A percentile compares a stretch with the other conserved stretches of the same genome.
Conservation (phyloP, 345 rosid species). For the Pistacia vera region DNA sequence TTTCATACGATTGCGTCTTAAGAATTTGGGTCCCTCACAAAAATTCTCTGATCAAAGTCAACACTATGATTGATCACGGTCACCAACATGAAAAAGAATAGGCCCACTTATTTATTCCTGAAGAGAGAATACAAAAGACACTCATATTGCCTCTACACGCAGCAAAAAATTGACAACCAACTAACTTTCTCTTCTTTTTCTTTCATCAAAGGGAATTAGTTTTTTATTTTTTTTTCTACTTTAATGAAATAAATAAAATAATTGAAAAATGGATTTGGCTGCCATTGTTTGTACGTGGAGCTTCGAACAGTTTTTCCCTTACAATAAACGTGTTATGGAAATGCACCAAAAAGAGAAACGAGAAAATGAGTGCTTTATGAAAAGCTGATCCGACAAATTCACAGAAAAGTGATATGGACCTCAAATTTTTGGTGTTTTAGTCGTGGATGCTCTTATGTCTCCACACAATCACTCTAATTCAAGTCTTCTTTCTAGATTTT, state of each 20-base stretch:
- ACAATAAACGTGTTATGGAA: too few species aligned
- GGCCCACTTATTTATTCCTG: too few species aligned
- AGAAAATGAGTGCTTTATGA: neutral
- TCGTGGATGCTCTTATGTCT: neutral
- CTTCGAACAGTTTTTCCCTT: neutral
- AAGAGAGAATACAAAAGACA: neutral
- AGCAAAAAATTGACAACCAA: conserved; percentile 39
- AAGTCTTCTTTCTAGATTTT: too few species aligned
- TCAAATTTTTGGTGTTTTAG: neutral
- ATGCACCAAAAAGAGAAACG: neutral
- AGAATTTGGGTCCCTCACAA: conserved; percentile 33
- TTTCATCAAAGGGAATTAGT: too few species aligned
- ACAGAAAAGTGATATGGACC: neutral
- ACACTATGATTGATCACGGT: conserved; percentile 25
- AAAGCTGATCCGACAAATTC: neutral
- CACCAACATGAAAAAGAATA: neutral
- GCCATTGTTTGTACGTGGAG: too few species aligned
- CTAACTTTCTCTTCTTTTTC: neutral
- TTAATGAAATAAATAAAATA: too few species aligned
- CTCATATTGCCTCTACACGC: conserved; percentile 27
- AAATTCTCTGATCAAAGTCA: conserved; percentile 31
- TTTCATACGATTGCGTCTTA: conserved; percentile 25
- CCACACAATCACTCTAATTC: neutral
- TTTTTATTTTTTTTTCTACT: too few species aligned
- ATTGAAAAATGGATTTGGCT: too few species aligned